These are phyloP conservation scores for Fomitopsis palustris DNA, from an alignment of 1,284 basidiomycete genomes.

Conservation along the genomic window DNA sequence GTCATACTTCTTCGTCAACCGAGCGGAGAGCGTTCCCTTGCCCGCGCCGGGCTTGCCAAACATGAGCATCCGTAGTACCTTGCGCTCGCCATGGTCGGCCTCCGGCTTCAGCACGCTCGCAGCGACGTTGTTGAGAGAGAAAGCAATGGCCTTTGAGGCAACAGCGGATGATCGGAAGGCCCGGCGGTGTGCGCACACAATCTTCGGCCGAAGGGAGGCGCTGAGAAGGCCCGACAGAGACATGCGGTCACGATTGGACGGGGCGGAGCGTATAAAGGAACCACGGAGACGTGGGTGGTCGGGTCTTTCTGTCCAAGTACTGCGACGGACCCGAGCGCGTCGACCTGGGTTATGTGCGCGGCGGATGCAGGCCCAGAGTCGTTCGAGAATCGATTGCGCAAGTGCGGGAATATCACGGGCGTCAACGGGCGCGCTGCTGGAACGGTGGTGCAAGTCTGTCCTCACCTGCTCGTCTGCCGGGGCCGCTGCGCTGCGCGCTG, in stretches of 20 bases:
- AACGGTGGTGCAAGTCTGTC: neutral
- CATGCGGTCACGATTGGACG: slow-evolving; percentile 2
- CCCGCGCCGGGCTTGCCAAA: slow-evolving; percentile 81
- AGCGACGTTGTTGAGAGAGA: slow-evolving; percentile 44
- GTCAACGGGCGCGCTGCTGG: neutral
- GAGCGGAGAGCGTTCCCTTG: slow-evolving; percentile 74
- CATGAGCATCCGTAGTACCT: slow-evolving; percentile 70
- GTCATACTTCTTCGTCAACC: slow-evolving; percentile 75
- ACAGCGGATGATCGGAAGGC: slow-evolving; percentile 38
- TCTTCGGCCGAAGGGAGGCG: slow-evolving; percentile 16
- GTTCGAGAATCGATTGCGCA: slow-evolving; percentile 3
- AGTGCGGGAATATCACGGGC: neutral
- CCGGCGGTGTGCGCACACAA: slow-evolving; percentile 10
- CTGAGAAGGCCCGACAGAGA: slow-evolving; percentile 5
- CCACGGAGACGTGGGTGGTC: neutral
- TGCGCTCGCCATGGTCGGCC: slow-evolving; percentile 31
- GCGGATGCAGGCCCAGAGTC: neutral
- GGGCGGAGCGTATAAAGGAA: slow-evolving; percentile 1
- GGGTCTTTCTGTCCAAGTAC: neutral
- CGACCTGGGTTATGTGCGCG: slow-evolving; percentile 1
- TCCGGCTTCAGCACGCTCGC: slow-evolving; percentile 26
- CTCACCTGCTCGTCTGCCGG: neutral
- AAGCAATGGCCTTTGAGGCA: slow-evolving; percentile 44
- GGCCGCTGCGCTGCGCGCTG: neutral
- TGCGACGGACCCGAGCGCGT: slow-evolving; percentile 1